These are phyloP conservation scores for Crucihimalaya himalaica DNA, from an alignment of 345 rosid species.

Conservation along the genomic window DNA sequence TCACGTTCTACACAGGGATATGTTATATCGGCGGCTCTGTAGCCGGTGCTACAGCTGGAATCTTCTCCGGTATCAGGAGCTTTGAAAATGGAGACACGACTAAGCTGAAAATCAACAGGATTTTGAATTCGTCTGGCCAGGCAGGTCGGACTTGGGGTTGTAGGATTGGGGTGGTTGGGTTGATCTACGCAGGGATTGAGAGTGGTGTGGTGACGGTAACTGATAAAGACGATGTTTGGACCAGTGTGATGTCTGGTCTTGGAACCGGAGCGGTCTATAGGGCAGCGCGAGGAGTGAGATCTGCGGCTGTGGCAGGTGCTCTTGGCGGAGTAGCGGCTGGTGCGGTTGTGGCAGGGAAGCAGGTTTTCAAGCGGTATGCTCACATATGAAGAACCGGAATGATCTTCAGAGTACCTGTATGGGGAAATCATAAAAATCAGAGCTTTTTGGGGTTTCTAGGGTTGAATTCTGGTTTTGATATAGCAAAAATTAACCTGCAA, in stretches of 20 bases:
- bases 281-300: conserved; percentile 85
- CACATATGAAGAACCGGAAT: conserved; percentile 47
- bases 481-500: neutral
- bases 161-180: conserved; percentile 67
- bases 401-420: neutral
- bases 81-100: conserved; percentile 71
- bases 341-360: conserved; percentile 71
- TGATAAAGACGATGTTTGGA: conserved; percentile 87
- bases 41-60: conserved; percentile 60
- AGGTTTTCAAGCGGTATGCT: conserved; percentile 68
- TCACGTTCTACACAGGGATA: conserved; percentile 84
- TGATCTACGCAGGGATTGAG: conserved; percentile 75
- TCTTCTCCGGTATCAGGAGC: conserved; percentile 50
- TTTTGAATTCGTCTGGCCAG: conserved; percentile 74
- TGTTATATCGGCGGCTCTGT: conserved; percentile 68
- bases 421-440: conserved; percentile 12
- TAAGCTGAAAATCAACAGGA: conserved; percentile 77
- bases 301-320: conserved; percentile 94
- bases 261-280: conserved; percentile 80
- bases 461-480: conserved; percentile 8
- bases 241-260: conserved; percentile 80
- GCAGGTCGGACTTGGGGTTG: conserved; percentile 77
- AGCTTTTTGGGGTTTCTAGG: conserved; percentile 14
- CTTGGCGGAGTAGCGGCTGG: conserved; percentile 84
- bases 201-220: conserved; percentile 63